Evolutionary conservation across 164 flowering plant genomes (phyloP), one percentile per base, ranked within the genome.

Genomic region (Stephania cephalantha): DNA sequence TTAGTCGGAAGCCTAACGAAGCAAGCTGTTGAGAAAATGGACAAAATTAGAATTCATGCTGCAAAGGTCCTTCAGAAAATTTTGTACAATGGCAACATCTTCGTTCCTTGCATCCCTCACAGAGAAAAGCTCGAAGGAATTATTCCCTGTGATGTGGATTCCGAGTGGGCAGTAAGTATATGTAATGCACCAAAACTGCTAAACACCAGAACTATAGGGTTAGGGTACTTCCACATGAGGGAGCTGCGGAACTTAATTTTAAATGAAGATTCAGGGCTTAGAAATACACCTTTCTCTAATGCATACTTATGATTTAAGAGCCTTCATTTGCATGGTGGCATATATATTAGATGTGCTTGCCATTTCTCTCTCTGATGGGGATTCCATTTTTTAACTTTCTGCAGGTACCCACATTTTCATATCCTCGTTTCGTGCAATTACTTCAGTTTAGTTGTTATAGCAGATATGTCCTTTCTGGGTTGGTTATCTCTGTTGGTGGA

Each of bases 1-100:
- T 80, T 95, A 77, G 83, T 95, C 76, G 93, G 92, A 65, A 88
- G 88, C 70, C 74, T 93, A 77, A 84, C 82, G 61, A 95, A 95
- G 83, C 99, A 91, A 86, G 97, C 96, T 76, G 95, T 91, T 7
- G 99, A 95, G 85, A 95, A 95, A 84, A 90, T 95, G 87, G 99
- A 95, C 78, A 95, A 90, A 84, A 44, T 93, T 74, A 85, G 99
- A 83, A 95, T 88, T 74, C 76, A 79, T 9, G 98, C 99, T 73
- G 98, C 89, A 66, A 92, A 83, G 78, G 83, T 84, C 82, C 90
- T 95, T 15, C 91, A 84, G 66, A 88, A 94, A 84, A 85, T 95
- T 77, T 80, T 95, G 83, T 85, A 87, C 80, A 85, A 87, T 75
- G 76, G 84, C 67, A 78, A 55, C 10, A 42, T 81, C 68, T 82